Base-by-base conservation (phyloP, 768 basidiomycete genomes). In the Mycena galericulata region DNA sequence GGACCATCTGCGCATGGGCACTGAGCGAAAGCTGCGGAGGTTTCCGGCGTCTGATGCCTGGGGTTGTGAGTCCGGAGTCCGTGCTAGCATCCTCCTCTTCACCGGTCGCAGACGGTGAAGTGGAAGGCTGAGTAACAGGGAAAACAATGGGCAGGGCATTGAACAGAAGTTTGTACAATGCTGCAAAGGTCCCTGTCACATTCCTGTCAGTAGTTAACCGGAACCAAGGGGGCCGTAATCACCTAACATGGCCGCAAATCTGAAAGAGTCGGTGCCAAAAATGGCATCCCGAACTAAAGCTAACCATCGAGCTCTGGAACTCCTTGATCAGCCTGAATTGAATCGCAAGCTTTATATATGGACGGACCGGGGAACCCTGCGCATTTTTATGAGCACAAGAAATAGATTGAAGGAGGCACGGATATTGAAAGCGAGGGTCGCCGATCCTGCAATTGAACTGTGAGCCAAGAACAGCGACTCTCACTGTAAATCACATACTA, bases 161-260 rank as follows among this genome's bases (percentile, higher is more conserved):
- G 11, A 95, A 84, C 63, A 94, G 83, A 74, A 90, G 85, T 76
- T 93, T 95, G 80, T 97, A 96, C 8, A 95, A 71, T 1, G 89
- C 84, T 1, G 92, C 90, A 69, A 96, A 95, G 0, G 90, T 88
- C 24, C 90, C 93, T 93, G 69, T n/a, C n/a, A n/a, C n/a, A n/a
- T n/a, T n/a, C n/a, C n/a, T n/a, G n/a, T n/a, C n/a, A n/a, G n/a
- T n/a, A n/a, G n/a, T n/a, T n/a, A n/a, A n/a, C n/a, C n/a, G n/a
- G n/a, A n/a, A n/a, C n/a, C n/a, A n/a, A n/a, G n/a, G n/a, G n/a
- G n/a, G n/a, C n/a, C n/a, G n/a, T n/a, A n/a, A n/a, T n/a, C 68
- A 90, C 94, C 95, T 40, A 98, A 83, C 95, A 97, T 97, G 0
- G 91, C 89, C 5, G 91, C 94, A 70, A 97, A 97, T 22, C 96